A percentile compares a stretch with the other conserved stretches of the same genome.
phyloP scores from a whole-genome alignment of 2,329 filamentous ascomycete genomes.

The Rhinocladiella similis region DNA sequence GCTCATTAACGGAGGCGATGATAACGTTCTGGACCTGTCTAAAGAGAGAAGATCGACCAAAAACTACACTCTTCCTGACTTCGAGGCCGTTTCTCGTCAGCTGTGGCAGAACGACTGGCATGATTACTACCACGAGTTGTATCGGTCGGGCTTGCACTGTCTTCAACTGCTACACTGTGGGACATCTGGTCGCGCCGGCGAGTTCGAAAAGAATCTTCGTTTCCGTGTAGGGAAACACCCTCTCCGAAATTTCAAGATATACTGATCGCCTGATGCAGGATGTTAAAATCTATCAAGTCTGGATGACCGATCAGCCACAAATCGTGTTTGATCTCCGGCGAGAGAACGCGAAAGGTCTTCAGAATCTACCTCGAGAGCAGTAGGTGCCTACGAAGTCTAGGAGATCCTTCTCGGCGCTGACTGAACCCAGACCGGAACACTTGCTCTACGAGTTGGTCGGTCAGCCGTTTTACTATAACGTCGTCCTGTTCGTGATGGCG shows the following conservation, averaged over 20 bases:
- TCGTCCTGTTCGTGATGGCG: too few species aligned
- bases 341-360: constrained; percentile 9
- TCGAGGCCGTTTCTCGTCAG: constrained; percentile 6
- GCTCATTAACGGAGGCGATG: not conserved
- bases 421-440: too few species aligned
- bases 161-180: constrained; percentile 6
- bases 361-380: too few species aligned
- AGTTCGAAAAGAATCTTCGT: constrained; percentile 8
- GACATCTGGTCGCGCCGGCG: constrained; percentile 9
- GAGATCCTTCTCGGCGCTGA: too few species aligned
- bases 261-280: not conserved
- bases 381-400: too few species aligned
- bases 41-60: not conserved
- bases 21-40: not conserved
- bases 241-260: not conserved
- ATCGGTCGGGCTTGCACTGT: constrained; percentile 5
- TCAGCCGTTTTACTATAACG: too few species aligned
- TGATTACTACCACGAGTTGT: constrained; percentile 8
- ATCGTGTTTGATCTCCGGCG: constrained; percentile 6
- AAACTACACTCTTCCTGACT: constrained; percentile 1
- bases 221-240: not conserved
- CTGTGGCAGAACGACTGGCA: constrained; percentile 18
- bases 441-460: too few species aligned
- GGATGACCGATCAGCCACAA: constrained; percentile 7
- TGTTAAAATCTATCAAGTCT: constrained; percentile 3